Evolutionary conservation across 1,284 basidiomycete species (phyloP).

Genomic region (Porogramme epimiltina): DNA sequence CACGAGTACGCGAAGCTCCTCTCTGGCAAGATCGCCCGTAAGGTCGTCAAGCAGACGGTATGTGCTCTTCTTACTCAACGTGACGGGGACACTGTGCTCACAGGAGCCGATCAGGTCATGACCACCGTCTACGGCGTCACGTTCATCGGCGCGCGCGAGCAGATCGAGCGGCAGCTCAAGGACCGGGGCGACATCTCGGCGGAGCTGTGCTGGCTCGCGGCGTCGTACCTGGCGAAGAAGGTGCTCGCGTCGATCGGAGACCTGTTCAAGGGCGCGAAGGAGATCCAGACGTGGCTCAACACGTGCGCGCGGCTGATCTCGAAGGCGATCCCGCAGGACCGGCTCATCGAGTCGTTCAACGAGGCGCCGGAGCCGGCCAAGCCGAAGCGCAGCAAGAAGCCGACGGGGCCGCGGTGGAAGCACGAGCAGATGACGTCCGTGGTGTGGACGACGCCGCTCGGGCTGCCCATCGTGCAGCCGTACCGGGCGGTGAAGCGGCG

Average conservation of each 20-base stretch:
- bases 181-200: conserved; percentile 76
- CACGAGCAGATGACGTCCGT: conserved; percentile 96
- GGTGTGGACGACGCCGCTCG: conserved; percentile 95
- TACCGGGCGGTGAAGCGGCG: conserved; percentile 87
- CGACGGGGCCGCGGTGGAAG: conserved; percentile 45
- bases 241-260: conserved; percentile 89
- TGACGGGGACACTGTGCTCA: neutral
- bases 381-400: conserved; percentile 8
- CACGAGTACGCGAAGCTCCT: conserved; percentile 66
- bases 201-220: conserved; percentile 76
- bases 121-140: conserved; percentile 99
- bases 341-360: conserved; percentile 45
- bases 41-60: conserved; percentile 98
- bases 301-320: conserved; percentile 83
- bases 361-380: conserved; percentile 15
- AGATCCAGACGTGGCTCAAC: conserved; percentile 93
- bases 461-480: conserved; percentile 94
- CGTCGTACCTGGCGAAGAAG: conserved; percentile 83
- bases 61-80: conserved; percentile 23
- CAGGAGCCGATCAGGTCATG: conserved; percentile 71
- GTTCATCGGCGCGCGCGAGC: conserved; percentile 92
- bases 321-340: conserved; percentile 82
- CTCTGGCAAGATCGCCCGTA: conserved; percentile 83
- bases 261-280: conserved; percentile 89
- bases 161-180: conserved; percentile 89